Percentiles rank a stretch among this genome's conserved stretches.
phyloP scores from a whole-genome alignment of 129 eudicot genomes.

The Escallonia rubra region DNA sequence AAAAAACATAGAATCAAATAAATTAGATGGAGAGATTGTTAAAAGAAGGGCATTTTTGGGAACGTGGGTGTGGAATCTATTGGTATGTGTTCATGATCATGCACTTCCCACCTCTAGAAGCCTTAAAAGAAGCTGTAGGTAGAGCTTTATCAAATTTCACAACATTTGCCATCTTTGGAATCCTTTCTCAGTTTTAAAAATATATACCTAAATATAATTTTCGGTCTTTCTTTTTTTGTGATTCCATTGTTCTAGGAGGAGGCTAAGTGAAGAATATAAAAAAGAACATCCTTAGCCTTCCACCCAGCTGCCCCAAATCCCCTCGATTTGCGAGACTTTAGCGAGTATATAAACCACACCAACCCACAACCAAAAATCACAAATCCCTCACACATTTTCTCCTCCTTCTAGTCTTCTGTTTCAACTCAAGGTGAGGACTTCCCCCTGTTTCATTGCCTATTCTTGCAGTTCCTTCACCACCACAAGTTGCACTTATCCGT shows the following conservation, averaged over 20 bases:
- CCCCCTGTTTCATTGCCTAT: too few species aligned
- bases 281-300: slow-evolving; percentile 37
- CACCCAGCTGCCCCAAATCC: slow-evolving; percentile 21
- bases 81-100: slow-evolving; percentile 51
- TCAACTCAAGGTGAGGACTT: background rate
- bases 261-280: slow-evolving; percentile 39
- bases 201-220: background rate
- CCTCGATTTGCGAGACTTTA: slow-evolving; percentile 44
- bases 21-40: background rate
- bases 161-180: slow-evolving; percentile 14
- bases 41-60: slow-evolving; percentile 44
- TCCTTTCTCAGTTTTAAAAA: slow-evolving; percentile 16
- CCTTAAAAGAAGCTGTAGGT: slow-evolving; percentile 58
- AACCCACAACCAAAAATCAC: slow-evolving; percentile 4
- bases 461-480: slow-evolving; percentile 14
- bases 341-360: slow-evolving; percentile 49
- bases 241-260: slow-evolving; percentile 40
- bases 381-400: background rate
- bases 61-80: slow-evolving; percentile 41
- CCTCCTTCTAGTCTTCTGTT: slow-evolving; percentile 11
- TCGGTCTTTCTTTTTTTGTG: slow-evolving; percentile 3
- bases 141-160: slow-evolving; percentile 71
- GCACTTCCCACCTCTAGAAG: slow-evolving; percentile 39
- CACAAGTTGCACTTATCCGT: slow-evolving; percentile 12
- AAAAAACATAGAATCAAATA: background rate